A percentile compares a stretch with the other conserved stretches of the same genome.
Evolutionary conservation across 139 green algal genomes (phyloP).

Genomic region (Picochlorum sp.): DNA sequence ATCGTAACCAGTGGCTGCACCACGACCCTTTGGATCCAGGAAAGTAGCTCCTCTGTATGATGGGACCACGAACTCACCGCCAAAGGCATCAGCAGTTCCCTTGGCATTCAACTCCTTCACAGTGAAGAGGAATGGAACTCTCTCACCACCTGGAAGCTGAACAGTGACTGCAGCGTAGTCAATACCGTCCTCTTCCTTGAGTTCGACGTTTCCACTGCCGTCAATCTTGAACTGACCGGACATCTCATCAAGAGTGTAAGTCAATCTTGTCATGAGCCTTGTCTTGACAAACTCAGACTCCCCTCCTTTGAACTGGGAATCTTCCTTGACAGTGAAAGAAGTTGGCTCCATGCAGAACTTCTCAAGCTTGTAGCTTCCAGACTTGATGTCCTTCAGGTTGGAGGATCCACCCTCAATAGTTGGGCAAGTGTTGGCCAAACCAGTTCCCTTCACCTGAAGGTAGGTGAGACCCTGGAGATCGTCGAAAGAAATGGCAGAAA

Average conservation of each 20-base stretch:
- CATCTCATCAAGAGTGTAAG: constrained; percentile 97
- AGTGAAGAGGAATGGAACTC: constrained; percentile 99
- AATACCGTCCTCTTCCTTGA: constrained; percentile 96
- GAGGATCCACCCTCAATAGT: constrained; percentile 66
- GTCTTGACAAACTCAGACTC: constrained; percentile 90
- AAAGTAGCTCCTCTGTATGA: constrained; percentile 98
- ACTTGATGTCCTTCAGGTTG: constrained; percentile 75
- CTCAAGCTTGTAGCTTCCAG: constrained; percentile 84
- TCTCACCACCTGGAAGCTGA: constrained; percentile 96
- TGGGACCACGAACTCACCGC: constrained; percentile 93
- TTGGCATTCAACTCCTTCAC: constrained; percentile 94
- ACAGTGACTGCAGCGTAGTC: constrained; percentile 96
- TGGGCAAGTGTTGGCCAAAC: constrained; percentile 98
- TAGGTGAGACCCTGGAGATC: constrained; percentile 95
- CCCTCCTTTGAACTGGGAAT: constrained; percentile 72
- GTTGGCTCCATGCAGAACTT: constrained; percentile 99
- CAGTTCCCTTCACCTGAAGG: constrained; percentile 96
- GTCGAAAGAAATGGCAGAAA: constrained; percentile 85
- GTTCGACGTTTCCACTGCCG: constrained; percentile 68
- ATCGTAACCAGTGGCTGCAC: constrained; percentile 93
- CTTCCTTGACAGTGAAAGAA: constrained; percentile 86
- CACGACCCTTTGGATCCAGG: constrained; percentile 99
- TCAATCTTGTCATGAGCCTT: constrained; percentile 98
- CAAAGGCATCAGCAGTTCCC: constrained; percentile 68
- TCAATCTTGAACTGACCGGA: constrained; percentile 77